These are phyloP conservation scores for Candida sanyaensis DNA, from an alignment of 1,139 yeast species.

Conservation along the genomic window DNA sequence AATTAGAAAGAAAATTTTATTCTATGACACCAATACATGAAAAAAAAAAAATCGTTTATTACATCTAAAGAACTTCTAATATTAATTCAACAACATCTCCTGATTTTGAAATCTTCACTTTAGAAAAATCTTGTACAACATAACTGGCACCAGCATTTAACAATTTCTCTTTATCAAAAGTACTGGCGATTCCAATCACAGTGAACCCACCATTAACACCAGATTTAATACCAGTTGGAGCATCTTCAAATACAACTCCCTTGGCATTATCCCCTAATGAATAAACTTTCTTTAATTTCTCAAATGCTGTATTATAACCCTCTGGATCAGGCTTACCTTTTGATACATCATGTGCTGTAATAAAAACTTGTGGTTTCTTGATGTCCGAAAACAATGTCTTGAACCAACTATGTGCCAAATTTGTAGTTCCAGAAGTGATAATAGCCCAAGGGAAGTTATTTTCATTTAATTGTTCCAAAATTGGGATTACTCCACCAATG, in stretches of 20 bases:
- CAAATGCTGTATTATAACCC: slow-evolving; percentile 20
- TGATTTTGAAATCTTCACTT: slow-evolving; percentile 10
- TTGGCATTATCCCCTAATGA: neutral
- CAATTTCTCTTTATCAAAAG: slow-evolving; percentile 19
- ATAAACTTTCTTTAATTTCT: slow-evolving; percentile 10
- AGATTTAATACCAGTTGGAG: slow-evolving; percentile 22
- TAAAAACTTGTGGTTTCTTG: slow-evolving; percentile 18
- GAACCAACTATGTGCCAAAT: slow-evolving; percentile 22
- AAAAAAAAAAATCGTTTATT: no score
- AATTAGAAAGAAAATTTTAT: no score
- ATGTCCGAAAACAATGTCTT: slow-evolving; percentile 14
- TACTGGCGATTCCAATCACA: slow-evolving; percentile 22
- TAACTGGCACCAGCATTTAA: slow-evolving; percentile 23
- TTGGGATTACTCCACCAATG: slow-evolving; percentile 16
- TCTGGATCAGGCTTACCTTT: slow-evolving; percentile 18
- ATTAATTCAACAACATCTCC: neutral
- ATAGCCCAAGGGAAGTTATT: slow-evolving; percentile 19
- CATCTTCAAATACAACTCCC: slow-evolving; percentile 24
- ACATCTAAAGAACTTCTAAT: slow-evolving; percentile 4
- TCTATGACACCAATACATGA: no score
- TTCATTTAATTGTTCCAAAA: slow-evolving; percentile 15
- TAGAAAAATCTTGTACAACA: slow-evolving; percentile 19
- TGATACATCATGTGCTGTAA: slow-evolving; percentile 23
- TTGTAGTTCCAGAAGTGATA: slow-evolving; percentile 22
- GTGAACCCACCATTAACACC: slow-evolving; percentile 22